Conservation (phyloP, 208 protist genomes). For the Leishmania arabica region DNA sequence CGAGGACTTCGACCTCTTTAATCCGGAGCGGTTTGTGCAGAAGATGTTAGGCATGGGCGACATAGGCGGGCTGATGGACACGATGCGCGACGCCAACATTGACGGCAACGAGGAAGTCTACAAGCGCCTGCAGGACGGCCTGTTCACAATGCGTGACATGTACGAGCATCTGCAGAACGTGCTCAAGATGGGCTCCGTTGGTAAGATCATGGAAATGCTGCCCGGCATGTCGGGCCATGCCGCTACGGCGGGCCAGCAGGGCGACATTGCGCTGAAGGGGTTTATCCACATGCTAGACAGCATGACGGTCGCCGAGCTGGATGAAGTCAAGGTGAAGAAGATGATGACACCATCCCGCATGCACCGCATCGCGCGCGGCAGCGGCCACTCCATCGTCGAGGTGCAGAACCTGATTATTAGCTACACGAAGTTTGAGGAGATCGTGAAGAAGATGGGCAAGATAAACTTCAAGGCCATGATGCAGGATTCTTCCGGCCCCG, state of each 20-base stretch:
- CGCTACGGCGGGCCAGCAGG: slow-evolving; percentile 58
- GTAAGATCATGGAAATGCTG: slow-evolving; percentile 94
- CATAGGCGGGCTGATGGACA: slow-evolving; percentile 91
- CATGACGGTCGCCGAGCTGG: slow-evolving; percentile 94
- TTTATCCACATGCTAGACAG: slow-evolving; percentile 97
- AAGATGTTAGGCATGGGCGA: slow-evolving; percentile 97
- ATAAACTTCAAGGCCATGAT: slow-evolving; percentile 91
- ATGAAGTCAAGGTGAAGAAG: slow-evolving; percentile 91
- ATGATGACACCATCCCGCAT: slow-evolving; percentile 88
- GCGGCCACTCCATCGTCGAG: slow-evolving; percentile 72
- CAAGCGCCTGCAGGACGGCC: slow-evolving; percentile 90
- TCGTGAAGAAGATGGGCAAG: slow-evolving; percentile 92
- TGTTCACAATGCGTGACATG: slow-evolving; percentile 97
- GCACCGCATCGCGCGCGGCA: slow-evolving; percentile 85
- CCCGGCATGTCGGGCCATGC: slow-evolving; percentile 87
- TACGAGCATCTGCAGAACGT: slow-evolving; percentile 97
- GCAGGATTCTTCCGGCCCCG: slow-evolving; percentile 67
- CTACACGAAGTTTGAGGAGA: slow-evolving; percentile 88
- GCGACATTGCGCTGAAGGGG: slow-evolving; percentile 78
- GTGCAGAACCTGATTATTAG: slow-evolving; percentile 83
- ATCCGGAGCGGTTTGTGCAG: slow-evolving; percentile 87
- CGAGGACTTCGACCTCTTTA: slow-evolving; percentile 96
- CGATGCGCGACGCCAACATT: slow-evolving; percentile 92
- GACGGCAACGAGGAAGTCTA: slow-evolving; percentile 86
- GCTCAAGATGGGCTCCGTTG: slow-evolving; percentile 94